Conservation (phyloP, 2,329 filamentous ascomycete genomes). For the Fusarium hostae region DNA sequence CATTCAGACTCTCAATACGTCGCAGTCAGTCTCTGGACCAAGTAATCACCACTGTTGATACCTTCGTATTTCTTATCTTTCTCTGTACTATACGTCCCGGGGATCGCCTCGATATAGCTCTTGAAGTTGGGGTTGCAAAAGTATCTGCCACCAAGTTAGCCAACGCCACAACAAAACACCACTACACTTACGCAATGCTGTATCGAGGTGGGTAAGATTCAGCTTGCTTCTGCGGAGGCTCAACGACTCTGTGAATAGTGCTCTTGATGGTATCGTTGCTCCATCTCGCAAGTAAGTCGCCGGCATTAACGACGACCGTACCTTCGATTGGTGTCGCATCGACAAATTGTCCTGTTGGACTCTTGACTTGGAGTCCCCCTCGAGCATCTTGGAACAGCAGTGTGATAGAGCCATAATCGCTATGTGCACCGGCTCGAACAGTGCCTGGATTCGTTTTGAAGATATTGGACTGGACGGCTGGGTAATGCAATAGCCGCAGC, state of each 20-base stretch:
- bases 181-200: conserved; percentile 77
- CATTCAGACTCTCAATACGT: conserved; percentile 66
- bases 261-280: conserved; percentile 92
- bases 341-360: conserved; percentile 80
- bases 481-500: conserved; percentile 81
- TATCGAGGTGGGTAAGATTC: conserved; percentile 80
- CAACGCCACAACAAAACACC: too few species aligned
- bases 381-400: conserved; percentile 69
- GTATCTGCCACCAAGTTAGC: conserved; percentile 62
- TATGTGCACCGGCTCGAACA: conserved; percentile 82
- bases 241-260: conserved; percentile 89
- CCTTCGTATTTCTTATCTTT: conserved; percentile 81
- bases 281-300: conserved; percentile 87
- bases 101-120: conserved; percentile 80
- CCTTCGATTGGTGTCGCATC: conserved; percentile 84
- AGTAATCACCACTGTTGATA: conserved; percentile 83
- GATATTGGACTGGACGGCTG: conserved; percentile 70
- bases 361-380: conserved; percentile 69
- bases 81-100: conserved; percentile 75
- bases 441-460: conserved; percentile 75
- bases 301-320: conserved; percentile 89
- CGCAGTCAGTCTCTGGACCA: conserved; percentile 79
- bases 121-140: conserved; percentile 90
- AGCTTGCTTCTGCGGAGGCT: conserved; percentile 73
- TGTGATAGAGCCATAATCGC: conserved; percentile 71